These are phyloP conservation scores for Artemisia annua DNA, from an alignment of 129 eudicot species.

Conservation along the genomic window DNA sequence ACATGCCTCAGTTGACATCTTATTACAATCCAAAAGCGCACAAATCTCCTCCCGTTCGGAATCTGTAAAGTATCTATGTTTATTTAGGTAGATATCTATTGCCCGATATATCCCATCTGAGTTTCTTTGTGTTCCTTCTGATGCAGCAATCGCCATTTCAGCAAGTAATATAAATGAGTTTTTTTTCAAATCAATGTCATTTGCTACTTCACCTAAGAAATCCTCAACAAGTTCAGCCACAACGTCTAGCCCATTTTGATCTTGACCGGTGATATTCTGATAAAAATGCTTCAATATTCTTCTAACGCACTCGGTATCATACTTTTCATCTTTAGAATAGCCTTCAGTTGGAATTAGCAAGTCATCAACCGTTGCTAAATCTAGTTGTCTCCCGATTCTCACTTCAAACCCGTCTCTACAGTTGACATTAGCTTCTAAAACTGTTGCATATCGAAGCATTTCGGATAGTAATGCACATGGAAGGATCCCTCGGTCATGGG, in stretches of 20 bases:
- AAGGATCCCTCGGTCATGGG: slow-evolving; percentile 35
- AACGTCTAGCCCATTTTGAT: background rate
- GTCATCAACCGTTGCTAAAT: slow-evolving; percentile 43
- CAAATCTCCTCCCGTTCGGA: background rate
- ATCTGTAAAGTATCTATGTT: background rate
- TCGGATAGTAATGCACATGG: slow-evolving; percentile 42
- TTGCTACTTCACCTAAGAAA: background rate
- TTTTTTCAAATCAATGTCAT: background rate
- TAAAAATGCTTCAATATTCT: slow-evolving; percentile 33
- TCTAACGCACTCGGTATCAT: slow-evolving; percentile 47
- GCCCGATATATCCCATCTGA: background rate
- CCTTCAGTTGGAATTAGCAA: slow-evolving; percentile 48
- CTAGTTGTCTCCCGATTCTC: slow-evolving; percentile 55
- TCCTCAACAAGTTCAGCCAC: slow-evolving; percentile 1
- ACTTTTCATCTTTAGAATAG: slow-evolving; percentile 40
- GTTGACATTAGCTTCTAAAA: background rate
- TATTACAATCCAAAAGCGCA: background rate
- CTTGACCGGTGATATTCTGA: background rate
- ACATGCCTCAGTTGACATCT: background rate
- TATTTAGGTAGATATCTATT: background rate
- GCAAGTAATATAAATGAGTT: background rate
- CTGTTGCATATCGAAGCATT: slow-evolving; percentile 38
- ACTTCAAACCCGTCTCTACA: slow-evolving; percentile 38
- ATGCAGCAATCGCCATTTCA: background rate
- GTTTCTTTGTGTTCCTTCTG: slow-evolving; percentile 6